Conservation (phyloP, 1,139 yeast genomes). For the Diutina sp. region DNA sequence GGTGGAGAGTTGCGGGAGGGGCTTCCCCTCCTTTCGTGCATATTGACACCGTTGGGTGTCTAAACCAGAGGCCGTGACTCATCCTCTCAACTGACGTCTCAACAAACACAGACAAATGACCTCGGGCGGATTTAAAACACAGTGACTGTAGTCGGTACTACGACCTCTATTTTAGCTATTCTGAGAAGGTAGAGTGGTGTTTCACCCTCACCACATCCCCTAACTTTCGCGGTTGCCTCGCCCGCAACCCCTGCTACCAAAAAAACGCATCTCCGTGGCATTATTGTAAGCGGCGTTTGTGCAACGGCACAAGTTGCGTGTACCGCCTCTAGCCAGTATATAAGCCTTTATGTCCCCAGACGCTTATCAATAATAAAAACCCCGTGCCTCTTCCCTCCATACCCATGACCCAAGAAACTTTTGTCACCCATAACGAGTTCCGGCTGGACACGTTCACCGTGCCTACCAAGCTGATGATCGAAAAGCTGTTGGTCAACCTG, state of each 20-base stretch:
- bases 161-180: background rate
- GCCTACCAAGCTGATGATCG: conserved; percentile 68
- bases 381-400: background rate
- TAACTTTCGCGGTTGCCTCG: background rate
- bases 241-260: background rate
- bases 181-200: too few relatives aligned
- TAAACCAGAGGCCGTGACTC: background rate
- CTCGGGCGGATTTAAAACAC: background rate
- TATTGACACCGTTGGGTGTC: background rate
- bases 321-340: background rate
- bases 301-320: background rate
- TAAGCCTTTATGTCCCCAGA: background rate
- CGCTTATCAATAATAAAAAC: background rate
- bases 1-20: background rate
- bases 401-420: conserved; percentile 11
- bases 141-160: too few relatives aligned
- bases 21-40: background rate
- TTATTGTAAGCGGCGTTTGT: background rate
- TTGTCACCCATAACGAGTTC: conserved; percentile 40
- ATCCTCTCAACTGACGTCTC: background rate
- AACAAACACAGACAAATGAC: background rate
- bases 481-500: conserved; percentile 38
- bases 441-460: conserved; percentile 90
- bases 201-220: background rate
- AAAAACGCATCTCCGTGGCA: background rate